These are phyloP conservation scores for Pyrenochaeta sp. DNA, from an alignment of 2,329 filamentous ascomycete species.

Conservation along the genomic window DNA sequence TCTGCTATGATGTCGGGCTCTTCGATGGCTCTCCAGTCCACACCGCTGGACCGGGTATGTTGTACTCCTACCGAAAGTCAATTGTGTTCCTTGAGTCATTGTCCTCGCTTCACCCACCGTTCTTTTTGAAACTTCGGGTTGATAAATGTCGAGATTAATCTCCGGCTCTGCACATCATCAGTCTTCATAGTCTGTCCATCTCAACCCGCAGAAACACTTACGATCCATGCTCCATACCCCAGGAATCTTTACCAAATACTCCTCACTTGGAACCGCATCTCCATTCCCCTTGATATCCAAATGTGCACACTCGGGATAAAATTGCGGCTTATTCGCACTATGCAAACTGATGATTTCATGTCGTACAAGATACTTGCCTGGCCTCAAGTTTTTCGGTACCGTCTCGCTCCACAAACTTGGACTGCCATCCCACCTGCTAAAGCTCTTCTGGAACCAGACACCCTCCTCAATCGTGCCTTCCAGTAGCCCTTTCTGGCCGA, in stretches of 20 bases:
- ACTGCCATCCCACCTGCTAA: slow-evolving; percentile 34
- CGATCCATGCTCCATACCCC: slow-evolving; percentile 42
- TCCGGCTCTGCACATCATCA: slow-evolving; percentile 34
- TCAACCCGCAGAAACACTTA: slow-evolving; percentile 21
- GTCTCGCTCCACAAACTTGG: slow-evolving; percentile 38
- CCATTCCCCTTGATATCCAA: slow-evolving; percentile 33
- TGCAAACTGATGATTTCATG: slow-evolving; percentile 43
- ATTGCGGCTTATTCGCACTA: slow-evolving; percentile 38
- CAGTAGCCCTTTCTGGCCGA: slow-evolving; percentile 31
- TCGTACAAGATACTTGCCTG: slow-evolving; percentile 36
- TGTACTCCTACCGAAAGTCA: slow-evolving; percentile 15
- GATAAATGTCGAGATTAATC: slow-evolving; percentile 42
- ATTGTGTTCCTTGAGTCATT: background rate
- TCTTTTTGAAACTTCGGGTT: slow-evolving; percentile 22
- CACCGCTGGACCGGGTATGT: slow-evolving; percentile 23
- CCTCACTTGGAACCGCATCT: slow-evolving; percentile 14
- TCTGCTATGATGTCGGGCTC: no score
- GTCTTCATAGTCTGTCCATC: background rate
- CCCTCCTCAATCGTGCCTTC: slow-evolving; percentile 31
- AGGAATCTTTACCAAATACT: slow-evolving; percentile 39
- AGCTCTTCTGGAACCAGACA: slow-evolving; percentile 37
- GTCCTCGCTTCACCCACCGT: slow-evolving; percentile 24
- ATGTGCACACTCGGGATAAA: slow-evolving; percentile 43
- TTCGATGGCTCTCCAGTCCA: slow-evolving; percentile 10
- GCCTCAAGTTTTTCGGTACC: slow-evolving; percentile 26